Evolutionary conservation across 441 rosid species (phyloP), one percentile per base, ranked within the genome.

Genomic region (Croton setiger): DNA sequence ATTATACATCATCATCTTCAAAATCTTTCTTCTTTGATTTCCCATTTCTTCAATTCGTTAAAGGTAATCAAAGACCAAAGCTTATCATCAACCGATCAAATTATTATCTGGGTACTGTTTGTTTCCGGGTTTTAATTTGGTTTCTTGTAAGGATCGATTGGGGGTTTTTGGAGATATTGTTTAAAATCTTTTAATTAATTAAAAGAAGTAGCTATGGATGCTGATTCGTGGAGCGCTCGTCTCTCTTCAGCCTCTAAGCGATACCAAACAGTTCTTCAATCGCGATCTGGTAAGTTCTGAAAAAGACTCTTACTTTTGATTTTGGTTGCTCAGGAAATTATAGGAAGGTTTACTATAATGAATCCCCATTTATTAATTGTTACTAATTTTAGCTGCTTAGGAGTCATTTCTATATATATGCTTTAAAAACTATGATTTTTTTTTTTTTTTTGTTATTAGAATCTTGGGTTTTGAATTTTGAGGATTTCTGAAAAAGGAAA

Each of bases 181-280:
- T 47, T 48, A 31, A 44, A 27, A 20, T 67, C 41, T 43, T 3
- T 56, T 56, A 8, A 33, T 35, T 51, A 5, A 12, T 64, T 44
- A 20, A 64, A 27, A 63, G 39, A 53, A 35, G 39, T 10, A 75
- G 90, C 78, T 68, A 95, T 90, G 98, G 99, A 95, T 71, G 88
- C 90, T 76, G 97, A 95, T 74, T 87, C 98, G 39, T 88, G 93
- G 96, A 92, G 85, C 75, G 80, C 81, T 76, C 96, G 90, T 81
- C 88, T 92, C 58, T 86, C 97, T 72, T 92, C 90, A 21, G 88
- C 89, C 72, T 80, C 91, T 18, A 92, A 78, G 83, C 80, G 93
- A 77, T 85, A 88, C 77, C 88, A 87, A 68, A 80, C 94, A 1
- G 84, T 88, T 73, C 92, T 89, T 66, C 91, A 85, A 72, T 86